Evolutionary conservation across 768 basidiomycete species (phyloP), one percentile per base, ranked within the genome.

Genomic region (Piloderma croceum): DNA sequence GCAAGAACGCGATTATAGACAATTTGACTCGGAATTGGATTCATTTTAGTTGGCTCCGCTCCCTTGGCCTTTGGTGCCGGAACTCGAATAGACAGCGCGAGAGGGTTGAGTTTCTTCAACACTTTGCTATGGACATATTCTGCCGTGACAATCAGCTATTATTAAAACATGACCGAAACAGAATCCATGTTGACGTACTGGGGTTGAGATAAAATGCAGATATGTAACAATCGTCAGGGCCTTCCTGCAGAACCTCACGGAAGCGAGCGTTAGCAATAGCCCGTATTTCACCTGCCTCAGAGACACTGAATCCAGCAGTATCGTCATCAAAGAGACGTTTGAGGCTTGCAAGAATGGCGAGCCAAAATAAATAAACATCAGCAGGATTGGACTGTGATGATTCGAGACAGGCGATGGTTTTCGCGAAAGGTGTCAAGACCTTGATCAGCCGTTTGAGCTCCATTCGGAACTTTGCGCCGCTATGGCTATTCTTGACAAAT

Each of bases 341-440:
- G 24, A 60, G 48, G 24, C 52, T 49, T 13, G 43, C 49, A 17
- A 48, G 41, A 24, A 49, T 43, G 24, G 60, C 57, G 42, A 59
- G 58, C 60, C 58, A 59, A 34, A 57, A 62, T 7, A 60, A 12
- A 33, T 43, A 58, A 7, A 58, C 58, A 49, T 63, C 62, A 1
- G 51, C 55, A 7, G 51, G 40, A 38, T 42, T 54, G 3, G 54
- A 51, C 21, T 59, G 52, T 31, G 58, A 60, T 17, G 59, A 47
- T 42, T 62, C 60, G 15, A 63, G 49, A 37, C 51, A 54, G 3
- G 54, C 52, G 4, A 61, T 36, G 1, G 50, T 49, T 34, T 58
- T 51, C 9, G 54, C 31, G 4, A 43, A 38, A 2, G 56, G 56
- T n/a, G 34, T 46, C 19, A 53, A 41, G 17, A 48, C 31, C 12